Evolutionary conservation across 306 rosid species (phyloP).

Genomic region (Castanea crenata): DNA sequence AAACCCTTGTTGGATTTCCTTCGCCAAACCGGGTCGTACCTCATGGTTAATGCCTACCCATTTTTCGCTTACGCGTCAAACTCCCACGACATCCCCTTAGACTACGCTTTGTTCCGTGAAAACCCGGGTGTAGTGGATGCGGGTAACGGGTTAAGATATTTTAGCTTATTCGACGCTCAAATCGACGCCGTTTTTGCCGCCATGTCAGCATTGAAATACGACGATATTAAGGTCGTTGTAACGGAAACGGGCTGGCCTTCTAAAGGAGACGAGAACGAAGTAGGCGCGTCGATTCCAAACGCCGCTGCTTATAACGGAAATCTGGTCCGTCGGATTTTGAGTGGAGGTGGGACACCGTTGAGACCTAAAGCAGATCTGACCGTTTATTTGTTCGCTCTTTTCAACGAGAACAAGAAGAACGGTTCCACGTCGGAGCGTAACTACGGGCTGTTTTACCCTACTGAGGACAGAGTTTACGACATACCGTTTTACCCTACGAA

Average conservation of each 20-base stretch:
- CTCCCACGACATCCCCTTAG: conserved; percentile 73
- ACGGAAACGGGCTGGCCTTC: conserved; percentile 98
- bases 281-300: conserved; percentile 74
- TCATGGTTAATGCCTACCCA: conserved; percentile 95
- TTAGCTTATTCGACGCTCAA: conserved; percentile 85
- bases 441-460: conserved; percentile 82
- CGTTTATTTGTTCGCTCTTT: conserved; percentile 85
- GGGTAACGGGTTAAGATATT: conserved; percentile 74
- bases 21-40: conserved; percentile 71
- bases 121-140: conserved; percentile 84
- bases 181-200: conserved; percentile 96
- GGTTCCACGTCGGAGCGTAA: conserved; percentile 90
- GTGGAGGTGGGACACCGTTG: conserved; percentile 70
- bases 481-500: conserved; percentile 35
- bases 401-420: conserved; percentile 72
- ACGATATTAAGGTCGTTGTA: conserved; percentile 64
- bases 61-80: conserved; percentile 93
- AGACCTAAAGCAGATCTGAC: conserved; percentile 81
- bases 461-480: conserved; percentile 58
- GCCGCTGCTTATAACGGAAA: conserved; percentile 92
- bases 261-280: conserved; percentile 63
- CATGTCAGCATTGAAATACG: conserved; percentile 55
- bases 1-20: conserved; percentile 74
- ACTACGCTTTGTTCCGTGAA: conserved; percentile 72
- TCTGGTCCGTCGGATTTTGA: conserved; percentile 75